Evolutionary conservation across 2,329 filamentous ascomycete species (phyloP), one percentile per base, ranked within the genome.

Genomic region (Ophioceras dolichostomum): DNA sequence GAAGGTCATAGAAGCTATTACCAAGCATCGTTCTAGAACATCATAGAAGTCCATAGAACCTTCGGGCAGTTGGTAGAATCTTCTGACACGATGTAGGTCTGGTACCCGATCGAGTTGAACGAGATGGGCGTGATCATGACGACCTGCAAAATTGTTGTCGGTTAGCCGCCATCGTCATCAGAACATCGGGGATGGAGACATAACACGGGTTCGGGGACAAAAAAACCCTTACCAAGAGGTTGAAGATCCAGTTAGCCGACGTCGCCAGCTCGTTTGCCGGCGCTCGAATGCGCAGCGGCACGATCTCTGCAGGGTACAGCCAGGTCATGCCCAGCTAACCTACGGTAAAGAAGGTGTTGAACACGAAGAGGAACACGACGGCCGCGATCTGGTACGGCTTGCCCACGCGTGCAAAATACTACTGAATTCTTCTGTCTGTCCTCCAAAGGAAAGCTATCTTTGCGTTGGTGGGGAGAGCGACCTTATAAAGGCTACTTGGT

Each of bases 121-220:
- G 70, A 63, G 2, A 76, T 58, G 0, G 74, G 74, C 0, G 73
- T 77, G 43, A 78, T 68, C 67, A 77, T 76, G 38, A 79, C 74
- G 19, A 78, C 35, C 35, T 37, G 13, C 8, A 13, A 10, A 31
- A 21, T n/a, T n/a, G n/a, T n/a, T n/a, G n/a, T 30, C 18, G 7
- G n/a, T 19, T 18, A 29, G 2, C 3, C 3, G 16, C 4, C 4
- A 16, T 29, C 13, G 27, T 10, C 10, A 27, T 6, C 5, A 3
- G 6, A 5, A n/a, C 26, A 36, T n/a, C 3, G n/a, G 9, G 10
- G 22, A 21, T 2, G n/a, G n/a, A n/a, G n/a, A n/a, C n/a, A n/a
- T n/a, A n/a, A n/a, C n/a, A n/a, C n/a, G n/a, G n/a, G n/a, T n/a
- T n/a, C n/a, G n/a, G n/a, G n/a, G n/a, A n/a, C 8, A 3, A 13